Base-by-base conservation (phyloP, 2,329 filamentous ascomycete genomes). In the Trichophyton schoenleinii region DNA sequence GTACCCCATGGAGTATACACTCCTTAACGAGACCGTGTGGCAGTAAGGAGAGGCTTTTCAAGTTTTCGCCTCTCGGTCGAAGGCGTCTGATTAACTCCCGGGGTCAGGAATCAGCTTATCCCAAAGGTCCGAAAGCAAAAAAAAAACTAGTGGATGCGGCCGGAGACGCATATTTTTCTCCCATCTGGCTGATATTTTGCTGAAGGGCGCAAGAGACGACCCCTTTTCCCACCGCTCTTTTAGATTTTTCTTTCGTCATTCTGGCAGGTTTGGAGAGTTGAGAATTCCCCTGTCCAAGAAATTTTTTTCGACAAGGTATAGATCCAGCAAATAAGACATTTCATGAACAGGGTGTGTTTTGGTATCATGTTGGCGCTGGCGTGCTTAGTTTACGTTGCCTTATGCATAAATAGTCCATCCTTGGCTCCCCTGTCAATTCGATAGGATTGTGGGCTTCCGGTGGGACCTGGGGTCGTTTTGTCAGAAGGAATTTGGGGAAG, bases 321-420 rank as follows among this genome's bases (percentile, higher is more conserved):
- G 8, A 55, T 20, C 25, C 15, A 55, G 31, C 28, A 55, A 55
- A n/a, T 55, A 55, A 49, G 46, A 28, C 25, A 49, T 49, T 44
- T 31, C 46, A 5, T 28, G 49, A 36, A 15, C 49, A 55, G 20
- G 49, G 49, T 55, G 49, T 55, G 49, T 55, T 55, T 55, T 55
- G 49, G 28, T 55, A 55, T 55, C 49, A 55, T 36, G 49, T n/a
- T 36, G 49, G 49, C 46, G 46, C 46, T 28, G 46, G 46, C 46
- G 46, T 44, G 6, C 28, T 31, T 31, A 7, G 28, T 31, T 31
- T 31, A 31, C 28, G 41, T 44, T n/a, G 13, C 15, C 8, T 34
- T 55, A 55, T 55, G 49, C 49, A 55, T 55, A 36, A n/a, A 55
- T 55, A 34, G 49, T 55, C 49, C 9, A 28, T n/a, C 28, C 49